Evolutionary conservation across 306 rosid species (phyloP).

Genomic region (Cicer bijugum): DNA sequence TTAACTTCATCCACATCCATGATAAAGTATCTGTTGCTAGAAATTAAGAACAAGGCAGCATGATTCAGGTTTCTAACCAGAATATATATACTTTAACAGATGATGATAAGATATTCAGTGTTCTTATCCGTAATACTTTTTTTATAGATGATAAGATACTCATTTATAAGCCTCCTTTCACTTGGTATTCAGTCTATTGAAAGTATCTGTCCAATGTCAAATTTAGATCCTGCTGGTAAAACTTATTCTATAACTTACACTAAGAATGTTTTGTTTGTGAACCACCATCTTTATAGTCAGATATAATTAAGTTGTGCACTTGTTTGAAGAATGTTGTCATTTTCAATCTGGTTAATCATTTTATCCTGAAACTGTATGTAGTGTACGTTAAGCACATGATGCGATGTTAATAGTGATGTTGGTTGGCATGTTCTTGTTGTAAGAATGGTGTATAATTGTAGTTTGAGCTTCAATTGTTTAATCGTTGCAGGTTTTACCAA

Average conservation of each 20-base stretch:
- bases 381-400: neutral
- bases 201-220: slow-evolving; percentile 36
- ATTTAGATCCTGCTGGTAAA: slow-evolving; percentile 22
- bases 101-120: neutral
- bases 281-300: neutral
- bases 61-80: slow-evolving; percentile 20
- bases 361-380: slow-evolving; percentile 3
- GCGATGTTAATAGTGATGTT: slow-evolving; percentile 19
- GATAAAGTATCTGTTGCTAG: neutral
- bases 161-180: slow-evolving; percentile 1
- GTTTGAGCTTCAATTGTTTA: slow-evolving; percentile 44
- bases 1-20: slow-evolving; percentile 3
- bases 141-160: slow-evolving; percentile 7
- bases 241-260: slow-evolving; percentile 30
- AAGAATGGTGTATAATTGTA: slow-evolving; percentile 15
- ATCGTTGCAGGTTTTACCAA: slow-evolving; percentile 83
- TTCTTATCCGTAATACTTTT: slow-evolving; percentile 19
- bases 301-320: slow-evolving; percentile 15
- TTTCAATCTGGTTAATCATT: slow-evolving; percentile 20
- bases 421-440: slow-evolving; percentile 6
- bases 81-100: neutral
- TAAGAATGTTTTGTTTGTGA: slow-evolving; percentile 22
- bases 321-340: slow-evolving; percentile 31
- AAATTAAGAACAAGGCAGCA: neutral
- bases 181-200: slow-evolving; percentile 26